Evolutionary conservation across 2,329 filamentous ascomycete genomes (phyloP).

Genomic region (Ophiostoma himal-ulmi): DNA sequence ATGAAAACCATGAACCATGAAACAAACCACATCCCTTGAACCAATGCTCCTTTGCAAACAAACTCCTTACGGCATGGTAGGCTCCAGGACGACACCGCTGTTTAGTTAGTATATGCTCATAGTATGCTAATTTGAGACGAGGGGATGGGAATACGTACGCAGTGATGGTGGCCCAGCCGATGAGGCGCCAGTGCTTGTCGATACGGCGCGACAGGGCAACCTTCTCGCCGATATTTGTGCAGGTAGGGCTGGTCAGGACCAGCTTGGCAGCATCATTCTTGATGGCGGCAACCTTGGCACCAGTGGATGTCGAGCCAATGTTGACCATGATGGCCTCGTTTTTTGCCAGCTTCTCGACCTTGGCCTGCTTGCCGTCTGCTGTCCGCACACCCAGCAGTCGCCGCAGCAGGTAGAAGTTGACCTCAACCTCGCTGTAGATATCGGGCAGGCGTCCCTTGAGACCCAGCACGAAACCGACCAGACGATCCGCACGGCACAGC

Average conservation of each 20-base stretch:
- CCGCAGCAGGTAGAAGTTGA: slow-evolving; percentile 98
- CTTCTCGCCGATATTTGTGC: slow-evolving; percentile 97
- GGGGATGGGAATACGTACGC: slow-evolving; percentile 43
- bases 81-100: slow-evolving; percentile 28
- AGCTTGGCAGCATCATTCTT: slow-evolving; percentile 97
- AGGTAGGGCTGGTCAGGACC: slow-evolving; percentile 84
- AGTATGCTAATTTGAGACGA: background rate
- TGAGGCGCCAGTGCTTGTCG: slow-evolving; percentile 97
- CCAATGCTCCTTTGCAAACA: background rate
- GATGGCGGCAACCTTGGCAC: slow-evolving; percentile 93
- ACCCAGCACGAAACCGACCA: slow-evolving; percentile 95
- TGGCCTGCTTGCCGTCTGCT: slow-evolving; percentile 96
- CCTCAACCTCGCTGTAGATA: slow-evolving; percentile 97
- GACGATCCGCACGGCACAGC: slow-evolving; percentile 95
- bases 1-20: background rate
- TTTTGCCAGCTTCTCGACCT: slow-evolving; percentile 96
- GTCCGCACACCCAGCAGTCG: slow-evolving; percentile 94
- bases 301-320: slow-evolving; percentile 94
- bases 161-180: slow-evolving; percentile 81
- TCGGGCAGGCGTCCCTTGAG: slow-evolving; percentile 88
- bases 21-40: slow-evolving; percentile 12
- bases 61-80: slow-evolving; percentile 23
- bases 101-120: slow-evolving; percentile 14
- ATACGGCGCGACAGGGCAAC: slow-evolving; percentile 93
- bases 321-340: slow-evolving; percentile 99